Evolutionary conservation across 257 asterid genomes (phyloP).

Genomic region (Solanum sitiens): DNA sequence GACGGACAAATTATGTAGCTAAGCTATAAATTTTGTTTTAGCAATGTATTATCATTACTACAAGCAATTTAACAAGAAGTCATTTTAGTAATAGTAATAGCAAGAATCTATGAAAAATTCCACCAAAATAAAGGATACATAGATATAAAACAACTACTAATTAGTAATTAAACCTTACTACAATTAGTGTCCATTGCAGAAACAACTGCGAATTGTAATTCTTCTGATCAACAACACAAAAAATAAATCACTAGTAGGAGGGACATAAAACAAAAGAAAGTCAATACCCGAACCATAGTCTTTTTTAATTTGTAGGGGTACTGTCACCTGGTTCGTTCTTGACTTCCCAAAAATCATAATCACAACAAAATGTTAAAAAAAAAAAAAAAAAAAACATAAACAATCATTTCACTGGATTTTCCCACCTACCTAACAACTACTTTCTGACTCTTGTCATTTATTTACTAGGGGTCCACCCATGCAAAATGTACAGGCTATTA

Average conservation of each 20-base stretch:
- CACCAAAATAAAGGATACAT: not conserved
- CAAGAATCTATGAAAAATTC: not conserved
- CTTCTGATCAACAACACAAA: not conserved
- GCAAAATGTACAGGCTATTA: not conserved
- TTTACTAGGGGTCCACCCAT: conserved; percentile 1
- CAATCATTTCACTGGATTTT: not conserved
- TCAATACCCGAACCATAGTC: conserved; percentile 99
- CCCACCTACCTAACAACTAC: conserved; percentile 17
- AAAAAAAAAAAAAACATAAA: not conserved
- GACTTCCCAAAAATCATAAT: conserved; percentile 37
- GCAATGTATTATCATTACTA: not conserved
- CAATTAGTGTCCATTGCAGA: not conserved
- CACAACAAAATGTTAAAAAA: not conserved
- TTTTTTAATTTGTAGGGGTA: conserved; percentile 11
- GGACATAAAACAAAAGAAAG: conserved; percentile 43
- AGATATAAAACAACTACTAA: not conserved
- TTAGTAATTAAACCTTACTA: not conserved
- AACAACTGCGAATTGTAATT: not conserved
- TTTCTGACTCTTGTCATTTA: conserved; percentile 1
- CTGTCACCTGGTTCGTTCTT: conserved; percentile 92
- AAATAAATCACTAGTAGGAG: not conserved
- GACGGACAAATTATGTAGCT: not conserved
- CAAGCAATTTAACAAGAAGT: too few species aligned
- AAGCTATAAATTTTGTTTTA: not conserved
- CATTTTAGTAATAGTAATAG: not conserved